These are phyloP conservation scores for Candida nanaspora DNA, from an alignment of 805 yeast genomes.

Conservation along the genomic window DNA sequence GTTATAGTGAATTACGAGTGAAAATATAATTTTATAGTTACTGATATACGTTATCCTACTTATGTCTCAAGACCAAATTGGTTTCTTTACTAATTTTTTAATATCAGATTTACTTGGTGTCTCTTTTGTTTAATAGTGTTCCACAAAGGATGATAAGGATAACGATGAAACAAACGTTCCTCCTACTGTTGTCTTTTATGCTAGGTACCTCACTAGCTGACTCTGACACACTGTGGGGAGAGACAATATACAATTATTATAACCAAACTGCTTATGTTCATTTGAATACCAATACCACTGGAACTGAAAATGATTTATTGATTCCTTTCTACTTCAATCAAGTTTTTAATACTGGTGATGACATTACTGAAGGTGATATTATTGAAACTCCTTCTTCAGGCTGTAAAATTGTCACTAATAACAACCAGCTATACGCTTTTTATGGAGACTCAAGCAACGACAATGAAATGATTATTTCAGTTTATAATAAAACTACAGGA, in stretches of 20 bases:
- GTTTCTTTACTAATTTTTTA: too few relatives aligned
- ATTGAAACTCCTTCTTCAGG: slow-evolving; percentile 15
- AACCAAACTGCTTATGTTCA: slow-evolving; percentile 24
- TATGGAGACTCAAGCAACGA: slow-evolving; percentile 13
- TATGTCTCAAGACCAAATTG: too few relatives aligned
- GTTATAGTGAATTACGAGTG: too few relatives aligned
- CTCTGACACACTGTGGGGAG: slow-evolving; percentile 2
- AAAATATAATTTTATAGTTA: too few relatives aligned
- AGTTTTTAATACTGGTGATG: slow-evolving; percentile 8
- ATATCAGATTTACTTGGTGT: too few relatives aligned
- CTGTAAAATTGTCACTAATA: slow-evolving; percentile 15
- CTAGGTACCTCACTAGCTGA: too few relatives aligned
- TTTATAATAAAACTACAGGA: slow-evolving; percentile 8
- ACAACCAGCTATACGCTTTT: slow-evolving; percentile 15
- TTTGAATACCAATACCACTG: slow-evolving; percentile 6
- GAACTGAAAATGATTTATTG: slow-evolving; percentile 7
- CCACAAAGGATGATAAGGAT: too few relatives aligned
- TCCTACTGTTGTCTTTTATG: too few relatives aligned
- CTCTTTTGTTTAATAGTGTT: too few relatives aligned
- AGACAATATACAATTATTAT: slow-evolving; percentile 24
- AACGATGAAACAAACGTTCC: too few relatives aligned
- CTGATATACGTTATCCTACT: too few relatives aligned
- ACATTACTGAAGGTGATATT: neutral
- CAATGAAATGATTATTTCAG: slow-evolving; percentile 4
- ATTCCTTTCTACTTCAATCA: slow-evolving; percentile 21